These are phyloP conservation scores for Leccinum longicurvipes DNA, from an alignment of 768 basidiomycete genomes.

Conservation along the genomic window DNA sequence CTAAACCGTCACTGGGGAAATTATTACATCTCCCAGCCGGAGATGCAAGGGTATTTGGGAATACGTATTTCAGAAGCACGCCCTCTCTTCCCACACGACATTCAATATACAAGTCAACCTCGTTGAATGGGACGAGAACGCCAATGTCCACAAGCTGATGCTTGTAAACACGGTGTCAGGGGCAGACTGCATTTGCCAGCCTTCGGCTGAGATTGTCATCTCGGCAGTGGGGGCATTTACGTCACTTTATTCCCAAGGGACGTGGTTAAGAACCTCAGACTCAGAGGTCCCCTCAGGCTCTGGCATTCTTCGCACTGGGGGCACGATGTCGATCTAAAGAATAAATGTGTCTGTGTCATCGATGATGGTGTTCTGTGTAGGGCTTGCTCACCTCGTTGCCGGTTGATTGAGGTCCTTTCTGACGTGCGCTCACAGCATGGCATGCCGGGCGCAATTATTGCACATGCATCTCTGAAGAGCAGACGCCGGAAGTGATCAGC, in stretches of 20 bases:
- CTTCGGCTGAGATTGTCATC: neutral
- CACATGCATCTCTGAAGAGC: slow-evolving; percentile 48
- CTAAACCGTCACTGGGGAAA: neutral
- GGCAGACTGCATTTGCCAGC: slow-evolving; percentile 23
- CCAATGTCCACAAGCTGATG: slow-evolving; percentile 41
- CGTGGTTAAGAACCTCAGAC: slow-evolving; percentile 33
- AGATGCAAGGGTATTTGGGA: slow-evolving; percentile 34
- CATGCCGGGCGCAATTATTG: slow-evolving; percentile 55
- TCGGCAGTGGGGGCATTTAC: slow-evolving; percentile 4
- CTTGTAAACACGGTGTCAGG: slow-evolving; percentile 33
- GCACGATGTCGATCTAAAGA: slow-evolving; percentile 48
- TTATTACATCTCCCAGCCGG: slow-evolving; percentile 3
- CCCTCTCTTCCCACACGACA: slow-evolving; percentile 34
- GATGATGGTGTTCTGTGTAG: slow-evolving; percentile 61
- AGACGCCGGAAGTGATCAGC: slow-evolving; percentile 50
- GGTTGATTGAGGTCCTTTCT: slow-evolving; percentile 1
- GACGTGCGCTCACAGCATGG: slow-evolving; percentile 6
- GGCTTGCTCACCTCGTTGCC: slow-evolving; percentile 23
- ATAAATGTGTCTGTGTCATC: slow-evolving; percentile 57
- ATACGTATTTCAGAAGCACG: slow-evolving; percentile 43
- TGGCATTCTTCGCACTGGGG: slow-evolving; percentile 60
- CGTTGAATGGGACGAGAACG: slow-evolving; percentile 45
- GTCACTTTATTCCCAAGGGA: neutral
- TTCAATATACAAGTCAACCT: slow-evolving; percentile 33
- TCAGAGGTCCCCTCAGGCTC: slow-evolving; percentile 25